Evolutionary conservation across 78 protist genomes (phyloP).

Genomic region (slime mould (Dictyostelium discoideum)): dicty_2.7 NC_007089.4:1896001-1896500

Average conservation of each 20-base stretch:
- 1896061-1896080: slow-evolving; percentile 90
- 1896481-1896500: slow-evolving; percentile 84
- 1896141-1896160: slow-evolving; percentile 86
- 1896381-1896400: slow-evolving; percentile 92
- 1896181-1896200: slow-evolving; percentile 82
- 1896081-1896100: slow-evolving; percentile 79
- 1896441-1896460: slow-evolving; percentile 90
- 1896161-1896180: slow-evolving; percentile 77
- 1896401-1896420: slow-evolving; percentile 39
- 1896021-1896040: slow-evolving; percentile 89
- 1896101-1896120: slow-evolving; percentile 91
- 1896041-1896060: slow-evolving; percentile 92
- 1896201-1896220: slow-evolving; percentile 69
- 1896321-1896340: slow-evolving; percentile 84
- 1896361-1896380: slow-evolving; percentile 82
- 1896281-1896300: slow-evolving; percentile 90
- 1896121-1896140: slow-evolving; percentile 68
- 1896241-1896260: slow-evolving; percentile 70
- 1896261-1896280: slow-evolving; percentile 71
- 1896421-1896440: slow-evolving; percentile 62
- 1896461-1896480: slow-evolving; percentile 83
- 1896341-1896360: slow-evolving; percentile 91
- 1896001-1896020: slow-evolving; percentile 73
- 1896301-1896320: slow-evolving; percentile 90
- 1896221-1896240: slow-evolving; percentile 34